A percentile compares a stretch with the other conserved stretches of the same genome.
These are phyloP conservation scores for Blastobotrys aristatus DNA, from an alignment of 1,139 yeast species.

Conservation along the genomic window DNA sequence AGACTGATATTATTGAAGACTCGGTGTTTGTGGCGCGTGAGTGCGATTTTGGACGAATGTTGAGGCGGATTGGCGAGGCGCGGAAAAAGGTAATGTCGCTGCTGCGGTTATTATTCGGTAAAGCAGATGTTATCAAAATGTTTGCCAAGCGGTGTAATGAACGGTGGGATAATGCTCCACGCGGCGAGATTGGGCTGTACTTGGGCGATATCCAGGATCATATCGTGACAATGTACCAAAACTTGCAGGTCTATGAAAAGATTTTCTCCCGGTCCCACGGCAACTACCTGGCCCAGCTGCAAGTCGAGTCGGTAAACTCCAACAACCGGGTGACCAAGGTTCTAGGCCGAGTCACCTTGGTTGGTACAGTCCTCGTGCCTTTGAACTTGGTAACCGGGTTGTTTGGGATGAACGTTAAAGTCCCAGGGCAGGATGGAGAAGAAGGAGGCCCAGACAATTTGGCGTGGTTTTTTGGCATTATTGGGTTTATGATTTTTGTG, in stretches of 20 bases:
- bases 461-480: conserved; percentile 65
- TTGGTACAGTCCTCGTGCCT: conserved; percentile 93
- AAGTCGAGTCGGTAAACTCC: conserved; percentile 96
- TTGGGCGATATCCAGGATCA: conserved; percentile 88
- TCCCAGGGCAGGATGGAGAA: conserved; percentile 49
- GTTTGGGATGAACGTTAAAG: conserved; percentile 98
- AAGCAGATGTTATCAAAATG: conserved; percentile 95
- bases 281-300: conserved; percentile 91
- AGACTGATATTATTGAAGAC: conserved; percentile 84
- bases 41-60: conserved; percentile 84
- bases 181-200: conserved; percentile 81
- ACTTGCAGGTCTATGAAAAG: conserved; percentile 90
- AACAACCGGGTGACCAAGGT: conserved; percentile 97
- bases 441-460: conserved; percentile 38
- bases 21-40: conserved; percentile 17
- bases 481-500: conserved; percentile 38
- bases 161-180: conserved; percentile 68
- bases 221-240: conserved; percentile 86
- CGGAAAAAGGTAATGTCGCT: conserved; percentile 92
- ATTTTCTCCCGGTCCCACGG: conserved; percentile 89
- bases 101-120: conserved; percentile 74
- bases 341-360: conserved; percentile 82
- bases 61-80: conserved; percentile 90
- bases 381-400: conserved; percentile 91
- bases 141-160: conserved; percentile 89